phyloP scores from a whole-genome alignment of 2,329 filamentous ascomycete species.

The Epichloe coenophiala region DNA sequence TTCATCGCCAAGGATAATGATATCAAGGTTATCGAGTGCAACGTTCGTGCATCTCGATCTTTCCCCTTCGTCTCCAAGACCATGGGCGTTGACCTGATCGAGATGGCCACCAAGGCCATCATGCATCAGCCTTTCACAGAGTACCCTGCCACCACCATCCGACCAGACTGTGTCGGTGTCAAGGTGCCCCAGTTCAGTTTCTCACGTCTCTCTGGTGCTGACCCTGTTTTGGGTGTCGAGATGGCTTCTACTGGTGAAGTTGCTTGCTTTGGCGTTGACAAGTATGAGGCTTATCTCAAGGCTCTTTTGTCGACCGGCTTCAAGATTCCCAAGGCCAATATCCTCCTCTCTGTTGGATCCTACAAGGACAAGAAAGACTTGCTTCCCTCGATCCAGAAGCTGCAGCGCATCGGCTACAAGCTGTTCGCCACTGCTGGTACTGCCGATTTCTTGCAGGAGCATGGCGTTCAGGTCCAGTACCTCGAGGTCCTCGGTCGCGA shows the following conservation, averaged over 20 bases:
- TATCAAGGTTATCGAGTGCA: constrained; percentile 99
- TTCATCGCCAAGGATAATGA: constrained; percentile 99
- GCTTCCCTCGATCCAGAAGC: constrained; percentile 79
- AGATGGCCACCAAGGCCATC: constrained; percentile 97
- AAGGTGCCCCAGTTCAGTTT: constrained; percentile 99
- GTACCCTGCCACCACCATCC: constrained; percentile 67
- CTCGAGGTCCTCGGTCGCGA: constrained; percentile 73
- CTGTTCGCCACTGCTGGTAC: constrained; percentile 94
- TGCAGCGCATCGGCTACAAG: constrained; percentile 86
- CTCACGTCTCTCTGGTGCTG: constrained; percentile 88
- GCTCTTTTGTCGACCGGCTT: constrained; percentile 92
- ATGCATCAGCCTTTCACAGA: constrained; percentile 68
- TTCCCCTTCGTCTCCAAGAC: constrained; percentile 98
- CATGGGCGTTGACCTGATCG: constrained; percentile 93
- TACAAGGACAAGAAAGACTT: constrained; percentile 98
- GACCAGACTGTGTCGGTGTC: constrained; percentile 77
- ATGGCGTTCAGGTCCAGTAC: constrained; percentile 85
- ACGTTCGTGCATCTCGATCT: constrained; percentile 87
- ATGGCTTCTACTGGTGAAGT: constrained; percentile 99
- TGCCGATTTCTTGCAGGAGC: constrained; percentile 88
- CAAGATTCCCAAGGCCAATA: constrained; percentile 89
- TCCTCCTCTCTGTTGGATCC: constrained; percentile 86
- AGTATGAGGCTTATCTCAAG: constrained; percentile 97
- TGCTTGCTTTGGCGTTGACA: constrained; percentile 87
- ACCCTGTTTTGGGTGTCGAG: constrained; percentile 92